Conservation (phyloP, 2,329 filamentous ascomycete species). For the Fusarium continuum region DNA sequence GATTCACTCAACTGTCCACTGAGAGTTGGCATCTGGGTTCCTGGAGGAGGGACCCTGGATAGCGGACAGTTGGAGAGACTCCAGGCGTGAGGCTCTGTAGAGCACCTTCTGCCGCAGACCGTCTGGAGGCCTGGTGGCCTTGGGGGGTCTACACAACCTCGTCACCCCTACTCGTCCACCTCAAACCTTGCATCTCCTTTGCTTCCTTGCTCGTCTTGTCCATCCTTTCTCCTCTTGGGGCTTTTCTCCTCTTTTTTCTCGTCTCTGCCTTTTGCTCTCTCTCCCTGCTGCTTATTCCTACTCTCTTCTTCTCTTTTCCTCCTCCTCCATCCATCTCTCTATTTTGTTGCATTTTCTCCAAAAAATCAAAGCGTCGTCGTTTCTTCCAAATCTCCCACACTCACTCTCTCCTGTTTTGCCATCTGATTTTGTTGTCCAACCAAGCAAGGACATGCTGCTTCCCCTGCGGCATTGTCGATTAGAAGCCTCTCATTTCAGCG, state of each 20-base stretch:
- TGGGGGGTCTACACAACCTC: conserved; percentile 26
- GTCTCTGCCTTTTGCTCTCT: conserved; percentile 18
- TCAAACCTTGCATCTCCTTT: conserved; percentile 28
- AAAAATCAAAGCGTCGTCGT: conserved; percentile 34
- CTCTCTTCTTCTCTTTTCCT: conserved; percentile 16
- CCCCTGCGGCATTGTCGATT: conserved; percentile 41
- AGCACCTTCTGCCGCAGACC: neutral
- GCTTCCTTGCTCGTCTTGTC: conserved; percentile 25
- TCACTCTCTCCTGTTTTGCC: conserved; percentile 22
- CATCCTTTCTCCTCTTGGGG: conserved; percentile 33
- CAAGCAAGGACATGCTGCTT: conserved; percentile 41
- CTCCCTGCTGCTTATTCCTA: conserved; percentile 27
- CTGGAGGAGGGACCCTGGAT: conserved; percentile 1
- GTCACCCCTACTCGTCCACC: conserved; percentile 21
- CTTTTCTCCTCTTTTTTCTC: conserved; percentile 34
- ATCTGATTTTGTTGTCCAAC: conserved; percentile 23
- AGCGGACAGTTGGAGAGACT: conserved; percentile 10
- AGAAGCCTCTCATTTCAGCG: conserved; percentile 38
- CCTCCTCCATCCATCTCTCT: conserved; percentile 27
- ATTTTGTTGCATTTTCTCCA: conserved; percentile 25
- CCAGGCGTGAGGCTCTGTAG: conserved; percentile 26
- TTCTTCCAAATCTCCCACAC: conserved; percentile 18
- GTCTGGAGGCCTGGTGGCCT: neutral
- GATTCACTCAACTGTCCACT: conserved; percentile 18
- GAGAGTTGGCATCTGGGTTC: neutral